These are phyloP conservation scores for Diutina pseudorugosa DNA, from an alignment of 1,139 yeast species.

Conservation along the genomic window DNA sequence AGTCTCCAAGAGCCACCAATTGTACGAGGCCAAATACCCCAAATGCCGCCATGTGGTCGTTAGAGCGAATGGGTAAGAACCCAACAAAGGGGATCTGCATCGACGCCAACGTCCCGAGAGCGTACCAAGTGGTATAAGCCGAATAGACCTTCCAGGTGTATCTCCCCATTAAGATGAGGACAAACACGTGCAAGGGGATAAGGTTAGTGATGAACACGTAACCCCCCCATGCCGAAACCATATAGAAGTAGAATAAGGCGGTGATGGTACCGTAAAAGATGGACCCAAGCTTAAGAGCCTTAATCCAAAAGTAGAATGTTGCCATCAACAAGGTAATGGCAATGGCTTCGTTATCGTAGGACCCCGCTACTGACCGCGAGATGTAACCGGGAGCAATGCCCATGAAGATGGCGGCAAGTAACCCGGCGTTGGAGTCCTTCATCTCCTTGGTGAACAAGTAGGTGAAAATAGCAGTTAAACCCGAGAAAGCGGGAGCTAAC, in stretches of 20 bases:
- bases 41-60: slow-evolving; percentile 97
- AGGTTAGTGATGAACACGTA: slow-evolving; percentile 96
- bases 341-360: slow-evolving; percentile 97
- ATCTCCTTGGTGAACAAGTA: slow-evolving; percentile 82
- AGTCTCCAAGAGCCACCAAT: slow-evolving; percentile 78
- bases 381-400: slow-evolving; percentile 98
- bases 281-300: slow-evolving; percentile 83
- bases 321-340: slow-evolving; percentile 94
- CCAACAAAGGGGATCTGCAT: slow-evolving; percentile 99
- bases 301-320: slow-evolving; percentile 93
- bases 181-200: slow-evolving; percentile 92
- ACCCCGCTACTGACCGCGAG: slow-evolving; percentile 96
- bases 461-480: slow-evolving; percentile 87
- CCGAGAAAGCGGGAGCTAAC: slow-evolving; percentile 94
- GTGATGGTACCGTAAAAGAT: slow-evolving; percentile 75
- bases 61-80: slow-evolving; percentile 88
- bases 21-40: slow-evolving; percentile 96
- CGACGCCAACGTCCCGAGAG: slow-evolving; percentile 89
- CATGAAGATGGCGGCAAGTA: slow-evolving; percentile 87
- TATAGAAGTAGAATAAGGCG: slow-evolving; percentile 86
- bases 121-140: slow-evolving; percentile 94
- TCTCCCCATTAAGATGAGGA: slow-evolving; percentile 87
- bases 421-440: slow-evolving; percentile 83
- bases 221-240: slow-evolving; percentile 99
- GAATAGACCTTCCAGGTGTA: slow-evolving; percentile 74